Base-by-base conservation (phyloP, 2,329 filamentous ascomycete genomes). In the Plenodomus tracheiphilus region DNA sequence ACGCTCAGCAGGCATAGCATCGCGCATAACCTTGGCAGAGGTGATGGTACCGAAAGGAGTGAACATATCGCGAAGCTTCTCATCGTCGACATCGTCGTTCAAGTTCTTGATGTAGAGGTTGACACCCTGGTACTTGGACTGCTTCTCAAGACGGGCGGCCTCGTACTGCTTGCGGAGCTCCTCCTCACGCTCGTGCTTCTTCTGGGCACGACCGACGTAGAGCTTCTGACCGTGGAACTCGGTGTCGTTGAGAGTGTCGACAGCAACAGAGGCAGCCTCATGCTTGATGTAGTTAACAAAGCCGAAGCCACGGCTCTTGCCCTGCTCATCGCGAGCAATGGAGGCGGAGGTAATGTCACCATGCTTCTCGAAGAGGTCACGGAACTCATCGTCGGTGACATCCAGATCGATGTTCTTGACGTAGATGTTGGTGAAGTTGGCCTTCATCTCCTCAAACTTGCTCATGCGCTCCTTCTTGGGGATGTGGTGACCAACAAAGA, bases 401-500 rank as follows among this genome's bases (percentile, higher is more conserved):
- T 97, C 93, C 30, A 79, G 70, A 67, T 86, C 85, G 65, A 99
- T 88, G 81, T 99, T 99, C 87, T 99, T 99, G 81, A 99, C 90
- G 80, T 99, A 99, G 77, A 99, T 87, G 77, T 99, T 99, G 81
- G 94, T 99, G 84, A 95, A 99, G 84, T 99, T 99, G 77, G 94
- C 94, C 87, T 99, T 99, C 93, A 99, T 99, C 84, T 99, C 94
- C 81, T 99, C 94, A 67, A 97, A 97, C 81, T 99, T 99, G 90
- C 91, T 96, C 85, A 97, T 94, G 69, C 94, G 93, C 74, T 99
- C 94, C 85, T 97, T 97, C 88, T 97, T 97, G 75, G 94, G 92
- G 70, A 99, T 97, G 80, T 99, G 94, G 79, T 97, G 93, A 59
- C 94, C 94, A 65, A 99, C 94, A 67, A 95, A 99, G 59, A 99